Base-by-base conservation (phyloP, 805 yeast species). In the Lachancea nothofagi region DNA sequence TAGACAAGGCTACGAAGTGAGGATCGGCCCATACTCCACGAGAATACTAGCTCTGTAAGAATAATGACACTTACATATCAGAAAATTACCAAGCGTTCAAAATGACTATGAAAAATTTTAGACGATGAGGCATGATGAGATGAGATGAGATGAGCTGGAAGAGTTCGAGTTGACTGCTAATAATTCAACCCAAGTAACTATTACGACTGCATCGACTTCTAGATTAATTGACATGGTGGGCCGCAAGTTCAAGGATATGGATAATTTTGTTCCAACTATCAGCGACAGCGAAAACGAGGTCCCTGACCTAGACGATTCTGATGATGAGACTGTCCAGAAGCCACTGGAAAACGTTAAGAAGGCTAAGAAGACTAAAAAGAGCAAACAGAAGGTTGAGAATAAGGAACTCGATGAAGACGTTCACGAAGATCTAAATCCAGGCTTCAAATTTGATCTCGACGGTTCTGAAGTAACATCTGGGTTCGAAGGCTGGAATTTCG, bases 401-500 rank as follows among this genome's bases (percentile, higher is more conserved):
- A 58, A 53, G 3, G 63, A 55, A 5, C 59, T 55, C 17, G 71
- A 62, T 8, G 65, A 62, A 15, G 64, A 60, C 36, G 61, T 46
- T 7, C 70, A 73, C n/a, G 71, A 70, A 29, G 87, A 75, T 41
- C 58, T 88, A 33, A 80, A 86, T 50, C 87, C 89, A 4, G 80
- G 77, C 24, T 87, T 93, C 55, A 62, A 71, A 14, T 89, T 89
- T 55, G 73, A 78, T 17, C 49, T 79, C 8, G 90, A 77, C 20
- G 85, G 76, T 7, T 75, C 70, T 20, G 80, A 70, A 23, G 45
- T 53, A 4, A 54, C 66, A 8, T 46, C 69, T 3, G 65, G 65
- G 3, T 78, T 80, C 38, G 77, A 75, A 41, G 96, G 95, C 4
- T 88, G 97, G 96, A 87, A 87, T 50, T 86, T 88, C 55, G 75